Evolutionary conservation across 164 flowering plant species (phyloP).

Genomic region (Piper longum): DNA sequence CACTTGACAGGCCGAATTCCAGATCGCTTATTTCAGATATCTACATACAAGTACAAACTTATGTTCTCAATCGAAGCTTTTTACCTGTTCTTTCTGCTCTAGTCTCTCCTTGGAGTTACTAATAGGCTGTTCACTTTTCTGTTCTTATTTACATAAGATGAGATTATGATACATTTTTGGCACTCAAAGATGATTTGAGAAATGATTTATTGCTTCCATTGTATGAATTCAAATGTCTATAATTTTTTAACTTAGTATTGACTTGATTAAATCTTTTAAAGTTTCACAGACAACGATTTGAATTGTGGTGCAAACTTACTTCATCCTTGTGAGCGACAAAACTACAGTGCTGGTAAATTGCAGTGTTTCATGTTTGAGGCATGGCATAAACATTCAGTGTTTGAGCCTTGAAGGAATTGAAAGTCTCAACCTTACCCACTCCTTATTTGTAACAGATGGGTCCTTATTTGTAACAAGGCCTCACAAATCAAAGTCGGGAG

Average conservation of each 20-base stretch:
- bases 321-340: slow-evolving; percentile 38
- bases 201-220: background rate
- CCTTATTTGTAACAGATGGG: too few species aligned
- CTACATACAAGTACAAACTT: slow-evolving; percentile 55
- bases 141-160: background rate
- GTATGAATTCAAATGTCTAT: background rate
- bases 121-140: background rate
- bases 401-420: background rate
- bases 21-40: slow-evolving; percentile 35
- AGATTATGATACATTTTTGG: background rate
- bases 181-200: background rate
- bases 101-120: background rate
- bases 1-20: slow-evolving; percentile 64
- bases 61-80: background rate
- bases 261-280: slow-evolving; percentile 19
- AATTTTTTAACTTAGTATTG: background rate
- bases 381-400: background rate
- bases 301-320: slow-evolving; percentile 38
- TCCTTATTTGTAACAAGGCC: slow-evolving; percentile 22
- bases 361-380: too few species aligned
- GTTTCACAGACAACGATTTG: slow-evolving; percentile 67
- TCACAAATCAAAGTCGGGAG: slow-evolving; percentile 42
- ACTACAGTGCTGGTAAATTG: slow-evolving; percentile 33
- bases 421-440: background rate
- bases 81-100: background rate